Evolutionary conservation across 2,329 filamentous ascomycete species (phyloP).

Genomic region (Cytospora piceicola): DNA sequence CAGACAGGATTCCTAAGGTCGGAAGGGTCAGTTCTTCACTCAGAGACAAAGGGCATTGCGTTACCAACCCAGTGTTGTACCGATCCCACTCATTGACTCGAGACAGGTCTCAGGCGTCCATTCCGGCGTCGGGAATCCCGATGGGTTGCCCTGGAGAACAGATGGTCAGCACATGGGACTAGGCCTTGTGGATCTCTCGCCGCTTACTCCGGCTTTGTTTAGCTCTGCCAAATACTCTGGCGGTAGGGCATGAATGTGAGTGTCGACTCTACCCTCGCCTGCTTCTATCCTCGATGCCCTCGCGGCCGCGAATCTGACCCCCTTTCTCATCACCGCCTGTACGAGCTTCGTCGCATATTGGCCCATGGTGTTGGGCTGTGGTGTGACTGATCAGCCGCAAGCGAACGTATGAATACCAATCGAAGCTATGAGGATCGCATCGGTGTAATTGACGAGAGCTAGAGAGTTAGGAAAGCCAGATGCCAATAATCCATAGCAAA

Average conservation of each 20-base stretch:
- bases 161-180: neutral
- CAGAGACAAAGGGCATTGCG: neutral
- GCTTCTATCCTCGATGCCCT: conserved; percentile 22
- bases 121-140: conserved; percentile 24
- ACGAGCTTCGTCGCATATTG: conserved; percentile 17
- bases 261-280: conserved; percentile 17
- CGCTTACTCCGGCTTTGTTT: conserved; percentile 20
- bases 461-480: neutral
- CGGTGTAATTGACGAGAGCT: too few species aligned
- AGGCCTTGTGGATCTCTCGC: neutral
- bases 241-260: conserved; percentile 26
- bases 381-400: neutral
- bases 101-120: conserved; percentile 26
- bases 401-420: neutral
- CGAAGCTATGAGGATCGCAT: neutral
- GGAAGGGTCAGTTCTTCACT: neutral
- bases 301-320: conserved; percentile 16
- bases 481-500: neutral
- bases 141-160: conserved; percentile 20
- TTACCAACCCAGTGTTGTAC: conserved; percentile 18
- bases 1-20: conserved; percentile 39
- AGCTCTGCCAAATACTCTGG: conserved; percentile 25
- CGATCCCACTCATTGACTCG: conserved; percentile 24
- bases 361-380: conserved; percentile 9
- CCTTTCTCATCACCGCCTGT: conserved; percentile 20